Percentiles rank a stretch among this genome's conserved stretches.
These are phyloP conservation scores for Plasmodium ovale DNA, from an alignment of 169 alveolate genomes.

Conservation along the genomic window DNA sequence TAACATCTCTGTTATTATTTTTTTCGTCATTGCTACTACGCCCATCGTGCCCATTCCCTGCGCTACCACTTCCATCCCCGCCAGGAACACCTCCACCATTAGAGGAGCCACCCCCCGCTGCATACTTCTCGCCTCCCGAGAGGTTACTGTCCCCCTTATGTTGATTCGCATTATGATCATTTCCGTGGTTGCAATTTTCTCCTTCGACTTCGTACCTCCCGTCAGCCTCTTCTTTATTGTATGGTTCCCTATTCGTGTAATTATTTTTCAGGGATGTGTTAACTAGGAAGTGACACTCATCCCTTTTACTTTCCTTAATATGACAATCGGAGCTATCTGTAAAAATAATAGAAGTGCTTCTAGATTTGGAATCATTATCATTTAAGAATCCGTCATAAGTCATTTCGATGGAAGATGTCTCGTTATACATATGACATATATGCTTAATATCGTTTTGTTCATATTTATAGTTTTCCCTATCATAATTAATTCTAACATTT, in stretches of 20 bases:
- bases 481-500: not conserved
- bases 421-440: not conserved
- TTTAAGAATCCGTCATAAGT: conserved; percentile 10
- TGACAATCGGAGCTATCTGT: conserved; percentile 16
- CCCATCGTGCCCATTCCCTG: not conserved
- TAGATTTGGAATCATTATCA: conserved; percentile 16
- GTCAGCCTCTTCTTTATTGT: too few species aligned
- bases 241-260: too few species aligned
- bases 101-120: not conserved
- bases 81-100: not conserved
- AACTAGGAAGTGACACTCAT: too few species aligned
- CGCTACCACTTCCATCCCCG: not conserved
- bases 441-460: not conserved
- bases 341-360: conserved; percentile 32
- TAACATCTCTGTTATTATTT: not conserved
- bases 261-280: too few species aligned
- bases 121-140: too few species aligned
- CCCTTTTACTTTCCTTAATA: too few species aligned
- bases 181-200: too few species aligned
- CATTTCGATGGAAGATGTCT: conserved; percentile 22
- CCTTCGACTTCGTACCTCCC: too few species aligned
- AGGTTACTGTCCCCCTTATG: too few species aligned
- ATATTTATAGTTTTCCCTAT: not conserved
- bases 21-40: not conserved
- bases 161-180: too few species aligned